Evolutionary conservation across 2,329 filamentous ascomycete species (phyloP).

Genomic region (Aspergillus arachidicola): DNA sequence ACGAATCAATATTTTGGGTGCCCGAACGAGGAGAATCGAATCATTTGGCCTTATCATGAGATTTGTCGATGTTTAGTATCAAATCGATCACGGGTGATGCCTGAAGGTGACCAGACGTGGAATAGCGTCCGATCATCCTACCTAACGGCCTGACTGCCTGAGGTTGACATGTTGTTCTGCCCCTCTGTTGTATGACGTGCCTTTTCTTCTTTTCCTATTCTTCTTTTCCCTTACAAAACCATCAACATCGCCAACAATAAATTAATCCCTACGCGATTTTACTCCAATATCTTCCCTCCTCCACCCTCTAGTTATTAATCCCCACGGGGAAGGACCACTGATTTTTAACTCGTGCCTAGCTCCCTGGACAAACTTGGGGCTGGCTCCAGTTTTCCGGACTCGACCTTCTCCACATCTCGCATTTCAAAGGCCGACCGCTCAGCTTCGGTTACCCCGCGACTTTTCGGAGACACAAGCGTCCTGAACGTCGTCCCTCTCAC

Average conservation of each 20-base stretch:
- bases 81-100: neutral
- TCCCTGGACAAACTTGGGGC: constrained; percentile 11
- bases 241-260: neutral
- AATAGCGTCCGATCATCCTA: neutral
- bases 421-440: constrained; percentile 18
- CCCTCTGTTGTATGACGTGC: constrained; percentile 4
- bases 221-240: neutral
- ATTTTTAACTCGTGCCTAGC: constrained; percentile 12
- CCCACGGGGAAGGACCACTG: constrained; percentile 19
- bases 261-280: neutral
- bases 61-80: neutral
- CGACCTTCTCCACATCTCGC: constrained; percentile 16
- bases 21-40: neutral
- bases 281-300: neutral
- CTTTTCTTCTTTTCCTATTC: neutral
- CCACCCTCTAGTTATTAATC: neutral
- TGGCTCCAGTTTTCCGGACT: constrained; percentile 12
- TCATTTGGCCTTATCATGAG: constrained; percentile 5
- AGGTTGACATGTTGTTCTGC: neutral
- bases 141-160: constrained; percentile 5
- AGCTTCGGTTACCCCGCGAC: constrained; percentile 3
- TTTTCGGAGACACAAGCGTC: constrained; percentile 1
- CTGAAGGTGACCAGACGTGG: neutral
- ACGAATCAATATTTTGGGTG: neutral
- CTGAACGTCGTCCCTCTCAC: neutral